These are phyloP conservation scores for Termitomyces bulborhizus DNA, from an alignment of 768 basidiomycete genomes.

Conservation along the genomic window DNA sequence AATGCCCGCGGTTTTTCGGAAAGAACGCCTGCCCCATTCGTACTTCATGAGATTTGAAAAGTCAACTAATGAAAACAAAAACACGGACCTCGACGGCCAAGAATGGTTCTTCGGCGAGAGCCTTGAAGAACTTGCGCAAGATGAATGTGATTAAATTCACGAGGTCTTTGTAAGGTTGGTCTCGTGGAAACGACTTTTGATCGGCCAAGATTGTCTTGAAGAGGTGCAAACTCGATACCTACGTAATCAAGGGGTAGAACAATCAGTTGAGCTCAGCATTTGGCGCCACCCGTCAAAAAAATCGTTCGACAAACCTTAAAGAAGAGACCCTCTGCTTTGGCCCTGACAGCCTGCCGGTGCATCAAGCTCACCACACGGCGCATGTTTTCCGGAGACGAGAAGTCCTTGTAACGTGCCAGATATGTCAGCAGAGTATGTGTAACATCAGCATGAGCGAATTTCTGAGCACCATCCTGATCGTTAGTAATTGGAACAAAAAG, in stretches of 20 bases:
- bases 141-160: conserved; percentile 79
- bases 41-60: neutral
- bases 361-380: conserved; percentile 85
- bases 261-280: conserved; percentile 10
- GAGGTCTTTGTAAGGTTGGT: conserved; percentile 79
- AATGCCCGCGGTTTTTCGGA: conserved; percentile 81
- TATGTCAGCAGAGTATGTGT: conserved; percentile 80
- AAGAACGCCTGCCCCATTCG: conserved; percentile 63
- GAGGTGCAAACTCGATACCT: conserved; percentile 87
- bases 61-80: conserved; percentile 1
- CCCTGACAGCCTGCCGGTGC: conserved; percentile 85
- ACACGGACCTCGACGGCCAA: conserved; percentile 76
- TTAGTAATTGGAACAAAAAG: neutral
- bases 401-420: conserved; percentile 79
- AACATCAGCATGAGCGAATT: conserved; percentile 85
- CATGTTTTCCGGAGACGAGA: conserved; percentile 74
- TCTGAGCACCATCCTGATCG: conserved; percentile 37
- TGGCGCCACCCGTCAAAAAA: conserved; percentile 16
- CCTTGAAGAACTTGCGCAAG: conserved; percentile 92
- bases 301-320: conserved; percentile 65
- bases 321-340: conserved; percentile 91
- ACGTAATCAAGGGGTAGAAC: conserved; percentile 12
- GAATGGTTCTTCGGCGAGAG: conserved; percentile 76
- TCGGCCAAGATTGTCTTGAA: conserved; percentile 86
- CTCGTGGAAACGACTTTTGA: conserved; percentile 70